A percentile compares a stretch with the other conserved stretches of the same genome.
phyloP scores from a whole-genome alignment of 495 filamentous ascomycete genomes.

The Gamarada debralockiae region DNA sequence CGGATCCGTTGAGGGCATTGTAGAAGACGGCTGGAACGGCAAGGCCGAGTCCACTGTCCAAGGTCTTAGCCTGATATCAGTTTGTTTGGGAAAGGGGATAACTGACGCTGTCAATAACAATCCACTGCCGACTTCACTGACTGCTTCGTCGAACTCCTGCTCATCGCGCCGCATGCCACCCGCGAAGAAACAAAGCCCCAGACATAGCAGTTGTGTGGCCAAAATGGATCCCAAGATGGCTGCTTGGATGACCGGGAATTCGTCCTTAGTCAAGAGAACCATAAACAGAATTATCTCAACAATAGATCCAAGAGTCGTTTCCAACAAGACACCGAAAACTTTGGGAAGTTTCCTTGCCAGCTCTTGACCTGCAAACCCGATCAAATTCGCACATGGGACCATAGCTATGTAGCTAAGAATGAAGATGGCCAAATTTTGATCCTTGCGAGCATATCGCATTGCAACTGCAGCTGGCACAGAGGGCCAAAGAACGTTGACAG shows the following conservation, averaged over 20 bases:
- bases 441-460: conserved; percentile 57
- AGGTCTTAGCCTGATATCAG: neutral
- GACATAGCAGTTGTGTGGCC: conserved; percentile 71
- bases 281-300: conserved; percentile 86
- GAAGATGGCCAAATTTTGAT: conserved; percentile 63
- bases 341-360: conserved; percentile 75
- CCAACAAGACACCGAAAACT: conserved; percentile 71
- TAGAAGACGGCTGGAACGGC: conserved; percentile 79
- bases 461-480: conserved; percentile 65
- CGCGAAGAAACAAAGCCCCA: conserved; percentile 75
- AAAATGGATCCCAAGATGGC: conserved; percentile 80
- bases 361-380: conserved; percentile 82
- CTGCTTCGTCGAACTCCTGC: conserved; percentile 67
- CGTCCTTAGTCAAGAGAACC: conserved; percentile 48
- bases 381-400: conserved; percentile 82
- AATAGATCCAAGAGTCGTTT: conserved; percentile 71
- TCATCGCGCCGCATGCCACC: conserved; percentile 64
- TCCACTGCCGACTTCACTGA: conserved; percentile 79
- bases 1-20: conserved; percentile 48
- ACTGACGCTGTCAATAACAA: conserved; percentile 3
- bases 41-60: conserved; percentile 62
- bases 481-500: conserved; percentile 63
- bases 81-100: conserved; percentile 10
- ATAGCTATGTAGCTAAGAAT: conserved; percentile 75
- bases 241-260: conserved; percentile 65